Conservation (phyloP, 345 rosid genomes). For the Noccaea caerulescens region DNA sequence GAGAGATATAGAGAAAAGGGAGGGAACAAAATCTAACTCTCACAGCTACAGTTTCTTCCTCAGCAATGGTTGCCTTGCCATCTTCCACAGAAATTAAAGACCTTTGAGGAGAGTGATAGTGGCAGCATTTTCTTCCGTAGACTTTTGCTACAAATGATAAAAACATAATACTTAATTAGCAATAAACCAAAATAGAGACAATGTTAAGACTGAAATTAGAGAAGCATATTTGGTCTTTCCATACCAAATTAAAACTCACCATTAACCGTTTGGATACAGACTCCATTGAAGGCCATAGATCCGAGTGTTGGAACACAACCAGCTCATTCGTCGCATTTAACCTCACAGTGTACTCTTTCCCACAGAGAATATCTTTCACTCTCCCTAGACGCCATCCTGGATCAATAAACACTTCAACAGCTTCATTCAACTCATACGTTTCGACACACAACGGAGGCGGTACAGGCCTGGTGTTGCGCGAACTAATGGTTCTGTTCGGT, state of each 20-base stretch:
- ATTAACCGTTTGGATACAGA: slow-evolving; percentile 33
- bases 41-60: neutral
- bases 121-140: neutral
- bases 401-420: slow-evolving; percentile 50
- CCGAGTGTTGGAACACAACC: slow-evolving; percentile 46
- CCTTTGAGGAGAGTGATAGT: neutral
- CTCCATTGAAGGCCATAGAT: slow-evolving; percentile 49
- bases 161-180: slow-evolving; percentile 1
- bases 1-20: neutral
- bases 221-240: slow-evolving; percentile 42
- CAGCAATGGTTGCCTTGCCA: no score
- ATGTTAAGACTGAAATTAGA: no score
- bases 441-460: slow-evolving; percentile 49
- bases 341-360: slow-evolving; percentile 49
- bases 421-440: slow-evolving; percentile 52
- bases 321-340: slow-evolving; percentile 51
- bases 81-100: neutral
- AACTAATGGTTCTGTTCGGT: slow-evolving; percentile 41
- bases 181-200: slow-evolving; percentile 6
- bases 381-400: slow-evolving; percentile 61
- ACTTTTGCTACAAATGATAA: neutral
- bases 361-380: slow-evolving; percentile 53
- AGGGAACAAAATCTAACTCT: neutral
- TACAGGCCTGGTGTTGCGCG: slow-evolving; percentile 48
- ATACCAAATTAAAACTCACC: slow-evolving; percentile 48